These are phyloP conservation scores for Neurospora sp. DNA, from an alignment of 495 filamentous ascomycete species.

Conservation along the genomic window DNA sequence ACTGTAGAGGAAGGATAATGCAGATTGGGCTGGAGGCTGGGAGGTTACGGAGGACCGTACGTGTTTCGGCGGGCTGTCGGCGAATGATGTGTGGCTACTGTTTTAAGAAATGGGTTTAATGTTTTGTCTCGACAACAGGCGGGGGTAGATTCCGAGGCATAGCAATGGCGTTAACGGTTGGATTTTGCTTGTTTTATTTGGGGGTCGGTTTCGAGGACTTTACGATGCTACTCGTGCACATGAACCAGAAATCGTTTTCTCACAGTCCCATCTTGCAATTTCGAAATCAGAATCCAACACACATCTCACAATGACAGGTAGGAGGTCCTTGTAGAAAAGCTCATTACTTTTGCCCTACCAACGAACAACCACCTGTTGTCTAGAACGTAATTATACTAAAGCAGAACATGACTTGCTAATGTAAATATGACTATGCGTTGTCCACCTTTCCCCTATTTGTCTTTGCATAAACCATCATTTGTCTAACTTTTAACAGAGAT, in stretches of 20 bases:
- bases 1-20: not conserved
- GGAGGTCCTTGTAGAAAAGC: not conserved
- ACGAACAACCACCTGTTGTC: not conserved
- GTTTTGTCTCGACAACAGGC: not conserved
- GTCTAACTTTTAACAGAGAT: not conserved
- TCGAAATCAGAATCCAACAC: not conserved
- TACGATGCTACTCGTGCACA: not conserved
- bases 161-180: constrained; percentile 12
- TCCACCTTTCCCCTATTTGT: not conserved
- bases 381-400: not conserved
- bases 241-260: not conserved
- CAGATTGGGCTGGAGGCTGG: not conserved
- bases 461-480: not conserved
- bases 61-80: not conserved
- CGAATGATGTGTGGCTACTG: not conserved
- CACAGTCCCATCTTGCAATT: not conserved
- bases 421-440: not conserved
- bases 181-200: not conserved
- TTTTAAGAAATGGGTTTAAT: not conserved
- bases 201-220: not conserved
- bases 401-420: not conserved
- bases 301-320: not conserved
- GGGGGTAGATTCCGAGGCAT: constrained; percentile 4
- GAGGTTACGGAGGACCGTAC: not conserved
- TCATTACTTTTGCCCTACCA: not conserved